Percentiles rank a stretch among this genome's conserved stretches.
Evolutionary conservation across 208 protist species (phyloP).

Genomic region (Vickermania spadyakhi): DNA sequence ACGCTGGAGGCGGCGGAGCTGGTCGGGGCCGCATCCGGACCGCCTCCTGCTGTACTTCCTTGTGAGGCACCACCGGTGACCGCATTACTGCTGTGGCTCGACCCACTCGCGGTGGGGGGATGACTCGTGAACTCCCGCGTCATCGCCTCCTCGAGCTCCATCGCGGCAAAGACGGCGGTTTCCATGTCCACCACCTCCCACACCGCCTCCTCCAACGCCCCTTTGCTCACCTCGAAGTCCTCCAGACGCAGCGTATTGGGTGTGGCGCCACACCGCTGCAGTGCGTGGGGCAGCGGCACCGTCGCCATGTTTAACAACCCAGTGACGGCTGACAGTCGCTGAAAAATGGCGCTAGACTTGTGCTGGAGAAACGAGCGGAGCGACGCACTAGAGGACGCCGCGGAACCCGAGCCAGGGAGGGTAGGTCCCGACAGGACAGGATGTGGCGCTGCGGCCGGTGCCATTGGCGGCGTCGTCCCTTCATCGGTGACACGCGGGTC

Average conservation of each 20-base stretch:
- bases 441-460: too few species aligned
- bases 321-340: background rate
- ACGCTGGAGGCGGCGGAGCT: background rate
- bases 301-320: background rate
- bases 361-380: background rate
- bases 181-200: slow-evolving; percentile 8
- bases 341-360: background rate
- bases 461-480: too few species aligned
- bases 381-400: background rate
- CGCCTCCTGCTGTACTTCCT: too few species aligned
- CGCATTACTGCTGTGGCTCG: background rate
- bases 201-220: background rate
- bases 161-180: slow-evolving; percentile 11
- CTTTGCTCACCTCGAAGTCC: background rate
- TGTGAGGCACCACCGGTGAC: too few species aligned
- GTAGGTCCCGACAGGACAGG: background rate
- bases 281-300: background rate
- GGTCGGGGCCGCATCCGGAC: too few species aligned
- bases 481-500: slow-evolving; percentile 42
- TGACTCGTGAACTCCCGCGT: background rate
- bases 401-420: too few species aligned
- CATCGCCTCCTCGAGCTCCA: background rate
- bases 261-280: background rate
- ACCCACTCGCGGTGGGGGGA: slow-evolving; percentile 3
- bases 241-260: background rate